Conservation (phyloP, 257 asterid genomes). For the Solanum dulcamara region DNA sequence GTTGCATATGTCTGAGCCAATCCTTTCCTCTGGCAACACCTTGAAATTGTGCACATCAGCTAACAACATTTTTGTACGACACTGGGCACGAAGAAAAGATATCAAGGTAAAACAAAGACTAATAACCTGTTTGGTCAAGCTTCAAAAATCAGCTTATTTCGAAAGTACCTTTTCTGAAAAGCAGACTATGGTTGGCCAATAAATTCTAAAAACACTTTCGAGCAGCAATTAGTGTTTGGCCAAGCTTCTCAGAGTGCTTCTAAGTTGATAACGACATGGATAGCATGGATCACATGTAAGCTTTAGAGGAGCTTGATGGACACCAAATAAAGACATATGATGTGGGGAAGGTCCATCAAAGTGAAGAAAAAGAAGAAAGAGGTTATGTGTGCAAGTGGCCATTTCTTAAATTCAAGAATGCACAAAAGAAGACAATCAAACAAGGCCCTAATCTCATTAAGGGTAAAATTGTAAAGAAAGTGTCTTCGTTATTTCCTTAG, state of each 20-base stretch:
- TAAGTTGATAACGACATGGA: too few species aligned
- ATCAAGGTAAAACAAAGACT: background rate
- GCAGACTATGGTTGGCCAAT: background rate
- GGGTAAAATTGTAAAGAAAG: too few species aligned
- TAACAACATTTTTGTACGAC: conserved; percentile 10
- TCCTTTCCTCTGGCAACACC: conserved; percentile 85
- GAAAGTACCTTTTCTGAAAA: background rate
- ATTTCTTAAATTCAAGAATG: too few species aligned
- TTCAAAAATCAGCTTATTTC: background rate
- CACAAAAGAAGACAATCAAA: too few species aligned
- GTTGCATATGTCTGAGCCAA: conserved; percentile 60
- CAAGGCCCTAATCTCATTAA: too few species aligned
- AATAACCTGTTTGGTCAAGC: background rate
- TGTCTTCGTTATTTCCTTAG: too few species aligned
- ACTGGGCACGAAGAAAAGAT: background rate
- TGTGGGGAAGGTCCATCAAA: too few species aligned
- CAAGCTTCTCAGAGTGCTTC: background rate
- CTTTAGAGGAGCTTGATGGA: too few species aligned
- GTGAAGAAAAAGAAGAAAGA: too few species aligned
- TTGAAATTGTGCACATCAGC: conserved; percentile 36
- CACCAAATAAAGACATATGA: too few species aligned
- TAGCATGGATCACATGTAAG: too few species aligned
- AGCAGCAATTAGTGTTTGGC: background rate
- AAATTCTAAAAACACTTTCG: background rate
- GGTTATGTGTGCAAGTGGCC: too few species aligned